Percentiles rank a stretch among this genome's conserved stretches.
Evolutionary conservation across 331 rosid genomes (phyloP).

Genomic region (Ulmus americana): DNA sequence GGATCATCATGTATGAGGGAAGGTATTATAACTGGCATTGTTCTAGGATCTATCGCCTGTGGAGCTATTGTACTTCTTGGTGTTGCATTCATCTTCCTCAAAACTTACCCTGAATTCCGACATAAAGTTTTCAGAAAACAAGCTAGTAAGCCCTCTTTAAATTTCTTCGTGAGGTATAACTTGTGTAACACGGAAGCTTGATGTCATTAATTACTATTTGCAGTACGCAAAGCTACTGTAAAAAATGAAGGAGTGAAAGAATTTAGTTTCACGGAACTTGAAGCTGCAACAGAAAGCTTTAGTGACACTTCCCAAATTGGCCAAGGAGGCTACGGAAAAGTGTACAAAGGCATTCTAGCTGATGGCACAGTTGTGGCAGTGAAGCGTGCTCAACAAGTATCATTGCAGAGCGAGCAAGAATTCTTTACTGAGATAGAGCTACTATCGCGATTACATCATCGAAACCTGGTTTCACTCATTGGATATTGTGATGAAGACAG

Average conservation of each 20-base stretch:
- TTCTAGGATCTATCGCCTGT: slow-evolving; percentile 14
- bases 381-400: slow-evolving; percentile 86
- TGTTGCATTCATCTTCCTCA: neutral
- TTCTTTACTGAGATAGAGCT: slow-evolving; percentile 85
- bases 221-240: slow-evolving; percentile 50
- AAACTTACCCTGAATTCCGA: neutral
- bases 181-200: neutral
- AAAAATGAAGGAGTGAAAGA: slow-evolving; percentile 63
- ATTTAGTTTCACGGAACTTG: slow-evolving; percentile 54
- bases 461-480: slow-evolving; percentile 74
- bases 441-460: slow-evolving; percentile 82
- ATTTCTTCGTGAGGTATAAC: neutral
- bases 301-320: slow-evolving; percentile 53
- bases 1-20: slow-evolving; percentile 7
- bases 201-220: neutral
- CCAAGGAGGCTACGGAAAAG: slow-evolving; percentile 92
- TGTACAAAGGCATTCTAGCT: slow-evolving; percentile 64
- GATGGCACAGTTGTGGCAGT: slow-evolving; percentile 74
- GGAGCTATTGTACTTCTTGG: neutral
- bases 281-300: slow-evolving; percentile 59
- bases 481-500: slow-evolving; percentile 87
- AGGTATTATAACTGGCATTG: slow-evolving; percentile 1
- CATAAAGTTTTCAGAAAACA: neutral
- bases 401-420: slow-evolving; percentile 87
- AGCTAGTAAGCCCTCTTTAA: neutral